Percentiles rank a stretch among this genome's conserved stretches.
Evolutionary conservation across 2,329 filamentous ascomycete species (phyloP).

Genomic region (Alternaria sp.): DNA sequence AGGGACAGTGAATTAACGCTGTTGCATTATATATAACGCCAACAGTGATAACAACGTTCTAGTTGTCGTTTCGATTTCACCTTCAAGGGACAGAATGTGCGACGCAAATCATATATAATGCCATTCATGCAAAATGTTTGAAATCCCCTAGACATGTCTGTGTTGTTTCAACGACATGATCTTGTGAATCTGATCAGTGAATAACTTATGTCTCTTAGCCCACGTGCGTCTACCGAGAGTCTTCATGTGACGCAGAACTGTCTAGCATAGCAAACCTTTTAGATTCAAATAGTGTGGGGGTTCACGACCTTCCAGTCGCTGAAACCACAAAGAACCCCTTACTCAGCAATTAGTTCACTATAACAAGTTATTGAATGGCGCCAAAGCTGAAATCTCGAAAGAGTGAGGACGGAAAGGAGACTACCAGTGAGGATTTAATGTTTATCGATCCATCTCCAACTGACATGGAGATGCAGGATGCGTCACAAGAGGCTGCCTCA

Average conservation of each 20-base stretch:
- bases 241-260: neutral
- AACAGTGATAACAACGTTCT: neutral
- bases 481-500: neutral
- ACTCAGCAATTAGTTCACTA: neutral
- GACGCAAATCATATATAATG: neutral
- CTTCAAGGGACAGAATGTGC: neutral
- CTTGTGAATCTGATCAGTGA: neutral
- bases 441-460: neutral
- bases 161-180: neutral
- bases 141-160: too few species aligned
- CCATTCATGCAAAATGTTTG: neutral
- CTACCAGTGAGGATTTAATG: neutral
- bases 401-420: neutral
- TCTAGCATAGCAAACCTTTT: neutral
- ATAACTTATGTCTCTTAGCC: neutral
- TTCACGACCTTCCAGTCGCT: neutral
- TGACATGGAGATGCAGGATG: neutral
- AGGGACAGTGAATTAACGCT: neutral
- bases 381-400: neutral
- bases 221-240: neutral
- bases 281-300: neutral
- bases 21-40: neutral
- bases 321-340: neutral
- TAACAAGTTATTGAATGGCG: neutral
- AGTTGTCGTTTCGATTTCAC: neutral